Conservation (phyloP, 148 eudicot genomes). For the Talinum fruticosum region DNA sequence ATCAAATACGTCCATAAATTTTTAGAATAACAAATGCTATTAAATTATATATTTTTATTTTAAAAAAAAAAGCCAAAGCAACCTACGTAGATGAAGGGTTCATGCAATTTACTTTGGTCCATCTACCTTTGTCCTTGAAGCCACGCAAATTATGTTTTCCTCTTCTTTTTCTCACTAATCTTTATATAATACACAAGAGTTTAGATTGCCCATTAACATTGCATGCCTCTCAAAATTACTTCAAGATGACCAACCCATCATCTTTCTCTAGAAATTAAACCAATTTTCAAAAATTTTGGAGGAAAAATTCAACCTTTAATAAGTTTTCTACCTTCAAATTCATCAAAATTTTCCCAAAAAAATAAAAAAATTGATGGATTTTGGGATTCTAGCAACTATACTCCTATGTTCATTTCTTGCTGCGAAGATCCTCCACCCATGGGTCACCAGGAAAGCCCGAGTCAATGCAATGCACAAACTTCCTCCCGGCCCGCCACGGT, state of each 20-base stretch:
- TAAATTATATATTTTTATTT: background rate
- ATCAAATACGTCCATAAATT: too few species aligned
- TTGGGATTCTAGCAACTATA: slow-evolving; percentile 29
- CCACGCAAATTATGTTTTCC: slow-evolving; percentile 17
- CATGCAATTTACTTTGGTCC: slow-evolving; percentile 18
- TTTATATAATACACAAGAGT: slow-evolving; percentile 4
- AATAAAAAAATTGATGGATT: slow-evolving; percentile 25
- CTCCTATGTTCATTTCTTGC: slow-evolving; percentile 32
- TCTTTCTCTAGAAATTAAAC: background rate
- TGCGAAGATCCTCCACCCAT: slow-evolving; percentile 24
- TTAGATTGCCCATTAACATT: slow-evolving; percentile 22
- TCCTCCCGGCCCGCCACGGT: slow-evolving; percentile 81
- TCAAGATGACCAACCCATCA: background rate
- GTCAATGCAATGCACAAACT: slow-evolving; percentile 29
- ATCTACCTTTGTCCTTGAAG: slow-evolving; percentile 7
- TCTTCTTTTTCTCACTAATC: slow-evolving; percentile 2
- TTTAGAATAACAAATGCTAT: too few species aligned
- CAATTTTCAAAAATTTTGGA: background rate
- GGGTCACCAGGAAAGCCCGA: slow-evolving; percentile 22
- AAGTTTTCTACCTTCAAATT: background rate
- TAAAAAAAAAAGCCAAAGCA: background rate
- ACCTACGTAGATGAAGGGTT: background rate
- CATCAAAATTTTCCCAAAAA: background rate
- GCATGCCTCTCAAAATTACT: slow-evolving; percentile 15
- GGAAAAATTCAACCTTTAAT: background rate